These are phyloP conservation scores for Scenedesmus sp. DNA, from an alignment of 163 green algal genomes.

Conservation along the genomic window DNA sequence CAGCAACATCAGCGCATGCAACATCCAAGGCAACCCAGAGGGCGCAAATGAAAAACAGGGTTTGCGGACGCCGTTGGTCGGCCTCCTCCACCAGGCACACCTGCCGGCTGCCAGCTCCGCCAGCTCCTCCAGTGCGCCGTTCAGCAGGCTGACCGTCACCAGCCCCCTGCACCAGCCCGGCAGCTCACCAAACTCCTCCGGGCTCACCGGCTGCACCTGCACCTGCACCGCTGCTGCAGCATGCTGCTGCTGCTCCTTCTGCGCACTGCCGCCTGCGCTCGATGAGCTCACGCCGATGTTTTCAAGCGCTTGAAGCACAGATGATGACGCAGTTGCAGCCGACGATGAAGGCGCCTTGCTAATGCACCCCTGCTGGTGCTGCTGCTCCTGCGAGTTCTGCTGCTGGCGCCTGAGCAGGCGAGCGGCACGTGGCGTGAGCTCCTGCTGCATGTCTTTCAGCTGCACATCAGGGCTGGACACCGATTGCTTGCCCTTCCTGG, in stretches of 20 bases:
- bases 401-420: constrained; percentile 24
- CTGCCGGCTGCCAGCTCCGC: constrained; percentile 1
- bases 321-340: neutral
- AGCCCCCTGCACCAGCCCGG: constrained; percentile 40
- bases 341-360: neutral
- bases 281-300: neutral
- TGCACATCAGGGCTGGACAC: neutral
- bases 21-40: neutral
- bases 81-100: neutral
- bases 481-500: neutral
- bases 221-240: neutral
- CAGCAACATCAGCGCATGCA: too few relatives aligned
- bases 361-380: neutral
- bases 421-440: neutral
- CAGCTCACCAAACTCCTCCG: constrained; percentile 22
- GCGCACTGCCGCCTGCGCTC: neutral
- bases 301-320: constrained; percentile 11
- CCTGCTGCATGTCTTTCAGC: neutral
- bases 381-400: constrained; percentile 26
- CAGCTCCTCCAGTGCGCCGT: constrained; percentile 33
- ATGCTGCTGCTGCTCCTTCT: constrained; percentile 2
- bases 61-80: too few relatives aligned
- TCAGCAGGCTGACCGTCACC: constrained; percentile 41
- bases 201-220: neutral
- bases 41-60: neutral